Evolutionary conservation across 2,329 filamentous ascomycete genomes (phyloP).

Genomic region (Calonectria pseudoreteaudii): DNA sequence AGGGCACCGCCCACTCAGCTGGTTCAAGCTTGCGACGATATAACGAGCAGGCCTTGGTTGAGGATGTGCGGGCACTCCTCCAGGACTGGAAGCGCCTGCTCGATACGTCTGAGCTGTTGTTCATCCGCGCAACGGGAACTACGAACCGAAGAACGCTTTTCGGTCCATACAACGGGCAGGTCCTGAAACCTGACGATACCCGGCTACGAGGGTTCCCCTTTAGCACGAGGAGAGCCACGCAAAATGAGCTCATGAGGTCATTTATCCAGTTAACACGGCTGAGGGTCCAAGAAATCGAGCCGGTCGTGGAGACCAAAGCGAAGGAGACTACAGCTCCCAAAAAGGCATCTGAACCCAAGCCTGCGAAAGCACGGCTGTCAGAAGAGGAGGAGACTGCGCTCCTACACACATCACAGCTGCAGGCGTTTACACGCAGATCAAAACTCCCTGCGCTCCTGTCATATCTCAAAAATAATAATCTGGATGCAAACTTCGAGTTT

Average conservation of each 20-base stretch:
- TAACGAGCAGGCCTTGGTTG: conserved; percentile 89
- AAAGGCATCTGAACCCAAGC: conserved; percentile 59
- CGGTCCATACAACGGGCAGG: conserved; percentile 89
- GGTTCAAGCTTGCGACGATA: conserved; percentile 91
- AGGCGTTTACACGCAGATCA: conserved; percentile 87
- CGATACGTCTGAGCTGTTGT: conserved; percentile 85
- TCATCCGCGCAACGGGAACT: conserved; percentile 88
- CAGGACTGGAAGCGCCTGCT: conserved; percentile 88
- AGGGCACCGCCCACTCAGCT: conserved; percentile 92
- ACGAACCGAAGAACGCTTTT: conserved; percentile 91
- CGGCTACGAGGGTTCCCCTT: conserved; percentile 92
- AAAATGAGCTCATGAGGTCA: conserved; percentile 92
- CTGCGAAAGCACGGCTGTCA: conserved; percentile 72
- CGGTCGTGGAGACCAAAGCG: conserved; percentile 65
- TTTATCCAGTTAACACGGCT: conserved; percentile 94
- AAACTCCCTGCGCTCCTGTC: conserved; percentile 89
- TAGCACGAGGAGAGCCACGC: conserved; percentile 89
- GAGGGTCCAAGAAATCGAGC: conserved; percentile 84
- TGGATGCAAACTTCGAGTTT: conserved; percentile 81
- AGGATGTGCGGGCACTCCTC: conserved; percentile 87
- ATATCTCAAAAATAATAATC: conserved; percentile 82
- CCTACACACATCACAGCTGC: conserved; percentile 89
- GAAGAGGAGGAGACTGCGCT: conserved; percentile 87
- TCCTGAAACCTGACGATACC: conserved; percentile 81
- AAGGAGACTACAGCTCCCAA: conserved; percentile 49